phyloP scores from a whole-genome alignment of 2,329 filamentous ascomycete genomes.

The Dothideomycetes sp. region DNA sequence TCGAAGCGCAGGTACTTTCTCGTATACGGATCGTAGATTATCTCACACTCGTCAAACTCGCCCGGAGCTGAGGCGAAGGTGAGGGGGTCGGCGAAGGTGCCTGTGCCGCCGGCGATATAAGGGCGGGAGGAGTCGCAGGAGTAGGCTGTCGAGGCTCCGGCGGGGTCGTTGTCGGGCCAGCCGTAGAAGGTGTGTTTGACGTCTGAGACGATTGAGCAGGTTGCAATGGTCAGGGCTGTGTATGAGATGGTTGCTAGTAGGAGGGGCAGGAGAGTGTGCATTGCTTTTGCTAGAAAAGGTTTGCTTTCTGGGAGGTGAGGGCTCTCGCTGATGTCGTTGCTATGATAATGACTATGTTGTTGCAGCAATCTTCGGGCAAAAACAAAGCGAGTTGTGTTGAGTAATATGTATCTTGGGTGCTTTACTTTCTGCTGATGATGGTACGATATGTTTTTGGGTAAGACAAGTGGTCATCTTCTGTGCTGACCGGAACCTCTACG shows the following conservation, averaged over 20 bases:
- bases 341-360: no score
- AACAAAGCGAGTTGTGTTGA: no score
- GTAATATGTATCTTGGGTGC: no score
- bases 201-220: neutral
- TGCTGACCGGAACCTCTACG: no score
- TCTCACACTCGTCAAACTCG: slow-evolving; percentile 31
- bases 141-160: slow-evolving; percentile 15
- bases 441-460: no score
- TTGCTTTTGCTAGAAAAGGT: no score
- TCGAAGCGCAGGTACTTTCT: slow-evolving; percentile 32
- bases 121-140: slow-evolving; percentile 15
- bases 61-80: slow-evolving; percentile 32
- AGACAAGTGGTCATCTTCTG: no score
- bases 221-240: neutral
- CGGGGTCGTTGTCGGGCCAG: slow-evolving; percentile 19
- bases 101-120: slow-evolving; percentile 21
- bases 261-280: no score
- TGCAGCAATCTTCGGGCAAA: no score
- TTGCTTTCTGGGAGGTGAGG: no score
- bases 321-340: no score
- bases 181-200: slow-evolving; percentile 17
- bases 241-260: neutral
- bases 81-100: slow-evolving; percentile 31
- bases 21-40: slow-evolving; percentile 34
- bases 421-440: no score